Evolutionary conservation across 805 yeast species (phyloP), one percentile per base, ranked within the genome.

Genomic region (Zygotorulaspora danielsina): DNA sequence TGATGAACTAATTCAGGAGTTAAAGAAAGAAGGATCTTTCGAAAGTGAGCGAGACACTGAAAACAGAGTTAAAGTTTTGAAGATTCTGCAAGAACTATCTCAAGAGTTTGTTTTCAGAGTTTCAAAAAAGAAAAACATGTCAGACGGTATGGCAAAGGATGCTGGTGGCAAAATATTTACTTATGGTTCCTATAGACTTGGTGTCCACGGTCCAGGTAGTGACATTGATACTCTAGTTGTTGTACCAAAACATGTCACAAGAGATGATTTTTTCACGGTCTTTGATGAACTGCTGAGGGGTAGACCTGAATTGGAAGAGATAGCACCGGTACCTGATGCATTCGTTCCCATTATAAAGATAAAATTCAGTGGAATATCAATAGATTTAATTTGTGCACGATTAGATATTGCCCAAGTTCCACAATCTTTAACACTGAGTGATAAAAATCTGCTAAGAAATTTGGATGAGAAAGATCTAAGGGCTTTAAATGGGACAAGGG

Each of bases 101-200:
- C 76, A 81, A 52, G 85, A 82, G 48, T 90, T 90, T 64, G 98
- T 93, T 1, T 84, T 77, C 54, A 74, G 66, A 10, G 97, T 88
- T 6, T 82, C 94, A 3, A 72, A 76, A 48, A 76, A 72, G 45
- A 88, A 84, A 56, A 89, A 90, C 57, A 88, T 93, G 96, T 79
- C 88, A 24, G 97, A 93, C 45, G 96, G 97, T 2, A 88, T 93
- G 97, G 95, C 97, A 0, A 74, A 69, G 40, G 98, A 93, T 63
- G 95, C 97, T 0, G 98, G 98, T 26, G 98, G 98, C 25, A 93
- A 93, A 61, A 78, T 93, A n/a, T 93, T 89, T 60, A 88, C 97
- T 0, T 93, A 76, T 66, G 98, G 98, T 1, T 88, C 97, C 1
- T 93, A 89, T 56, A 72, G 96, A 47, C 66, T 93, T 31, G 98